Percentiles rank a stretch among this genome's conserved stretches.
phyloP scores from a whole-genome alignment of 371 early-diverging fungal species.

The Syncephalastrum monosporum region DNA sequence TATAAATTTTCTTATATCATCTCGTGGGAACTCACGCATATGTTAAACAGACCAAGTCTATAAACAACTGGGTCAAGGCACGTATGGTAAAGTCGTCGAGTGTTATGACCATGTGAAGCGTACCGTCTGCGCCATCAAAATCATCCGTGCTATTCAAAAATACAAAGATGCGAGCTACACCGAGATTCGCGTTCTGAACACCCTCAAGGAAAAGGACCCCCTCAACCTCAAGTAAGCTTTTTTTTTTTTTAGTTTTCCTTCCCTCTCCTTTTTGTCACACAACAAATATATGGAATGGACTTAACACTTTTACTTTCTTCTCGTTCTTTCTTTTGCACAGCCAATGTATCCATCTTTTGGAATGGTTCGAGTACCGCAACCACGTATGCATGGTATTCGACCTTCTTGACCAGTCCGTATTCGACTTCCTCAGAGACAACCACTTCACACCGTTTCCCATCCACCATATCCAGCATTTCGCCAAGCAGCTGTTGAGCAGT shows the following conservation, averaged over 20 bases:
- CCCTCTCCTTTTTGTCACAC: too few relatives aligned
- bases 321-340: constrained; percentile 19
- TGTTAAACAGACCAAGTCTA: constrained; percentile 70
- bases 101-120: constrained; percentile 74
- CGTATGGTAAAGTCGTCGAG: constrained; percentile 95
- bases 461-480: constrained; percentile 83
- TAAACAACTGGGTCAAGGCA: constrained; percentile 90
- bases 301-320: neutral
- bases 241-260: constrained; percentile 1
- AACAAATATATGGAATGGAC: constrained; percentile 16
- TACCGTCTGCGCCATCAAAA: constrained; percentile 69
- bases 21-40: neutral
- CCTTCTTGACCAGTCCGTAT: constrained; percentile 82
- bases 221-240: constrained; percentile 18
- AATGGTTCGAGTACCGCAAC: constrained; percentile 83
- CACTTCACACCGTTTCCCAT: constrained; percentile 87
- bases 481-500: constrained; percentile 72
- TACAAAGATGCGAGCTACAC: constrained; percentile 91
- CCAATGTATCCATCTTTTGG: constrained; percentile 75
- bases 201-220: constrained; percentile 79
- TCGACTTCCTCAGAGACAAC: constrained; percentile 93
- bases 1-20: constrained; percentile 3
- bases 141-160: constrained; percentile 91
- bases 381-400: constrained; percentile 98
- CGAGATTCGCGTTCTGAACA: constrained; percentile 85